phyloP scores from a whole-genome alignment of 129 eudicot genomes.

The Deinandra increscens region DNA sequence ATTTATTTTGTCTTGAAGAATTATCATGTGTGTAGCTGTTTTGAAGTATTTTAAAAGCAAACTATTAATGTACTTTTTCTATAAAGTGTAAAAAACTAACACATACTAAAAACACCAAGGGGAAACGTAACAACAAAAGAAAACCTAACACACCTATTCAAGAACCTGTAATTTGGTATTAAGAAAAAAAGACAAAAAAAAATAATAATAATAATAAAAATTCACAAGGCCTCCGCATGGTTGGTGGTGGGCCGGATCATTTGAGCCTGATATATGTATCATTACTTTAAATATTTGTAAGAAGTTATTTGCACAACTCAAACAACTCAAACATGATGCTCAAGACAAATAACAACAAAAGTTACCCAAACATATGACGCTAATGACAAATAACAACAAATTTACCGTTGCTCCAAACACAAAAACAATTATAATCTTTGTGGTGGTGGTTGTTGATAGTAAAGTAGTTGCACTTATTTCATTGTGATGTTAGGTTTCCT shows the following conservation, averaged over 20 bases:
- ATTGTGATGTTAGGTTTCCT: not conserved
- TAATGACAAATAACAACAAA: no score
- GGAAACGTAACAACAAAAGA: constrained; percentile 4
- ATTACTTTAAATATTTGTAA: no score
- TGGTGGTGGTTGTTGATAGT: not conserved
- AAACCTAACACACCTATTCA: not conserved
- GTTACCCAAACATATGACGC: no score
- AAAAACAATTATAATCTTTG: not conserved
- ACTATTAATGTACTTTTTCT: not conserved
- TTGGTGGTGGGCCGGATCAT: no score
- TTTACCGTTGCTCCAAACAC: not conserved
- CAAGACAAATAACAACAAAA: no score
- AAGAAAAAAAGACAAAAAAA: no score
- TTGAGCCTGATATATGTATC: no score
- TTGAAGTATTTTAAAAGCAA: not conserved
- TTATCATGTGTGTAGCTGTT: not conserved
- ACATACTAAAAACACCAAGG: not conserved
- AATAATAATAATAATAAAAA: no score
- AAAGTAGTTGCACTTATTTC: not conserved
- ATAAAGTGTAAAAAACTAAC: not conserved
- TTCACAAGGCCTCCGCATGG: no score
- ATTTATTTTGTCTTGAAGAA: not conserved
- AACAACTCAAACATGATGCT: no score
- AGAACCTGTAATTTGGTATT: constrained; percentile 7
- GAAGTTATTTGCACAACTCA: no score